A percentile compares a stretch with the other conserved stretches of the same genome.
Evolutionary conservation across 257 asterid genomes (phyloP).

Genomic region (Primulina tabacum): DNA sequence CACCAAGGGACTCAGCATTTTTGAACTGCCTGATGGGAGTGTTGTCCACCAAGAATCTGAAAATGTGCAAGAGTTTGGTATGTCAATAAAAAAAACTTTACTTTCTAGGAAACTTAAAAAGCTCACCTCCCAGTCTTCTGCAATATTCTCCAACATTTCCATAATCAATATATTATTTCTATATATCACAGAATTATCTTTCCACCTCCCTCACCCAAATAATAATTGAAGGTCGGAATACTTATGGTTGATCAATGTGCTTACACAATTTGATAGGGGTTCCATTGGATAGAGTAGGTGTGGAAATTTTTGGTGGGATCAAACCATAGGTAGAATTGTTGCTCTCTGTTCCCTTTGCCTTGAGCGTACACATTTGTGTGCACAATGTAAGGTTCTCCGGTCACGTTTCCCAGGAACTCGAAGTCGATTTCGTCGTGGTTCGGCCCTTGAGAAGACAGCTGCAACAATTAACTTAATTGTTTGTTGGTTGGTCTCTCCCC

Average conservation of each 20-base stretch:
- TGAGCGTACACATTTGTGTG: conserved; percentile 70
- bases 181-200: no score
- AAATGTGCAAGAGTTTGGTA: neutral
- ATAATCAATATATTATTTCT: no score
- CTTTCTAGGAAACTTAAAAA: no score
- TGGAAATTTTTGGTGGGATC: conserved; percentile 82
- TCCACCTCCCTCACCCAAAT: no score
- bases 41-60: conserved; percentile 76
- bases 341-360: conserved; percentile 79
- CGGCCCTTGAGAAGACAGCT: conserved; percentile 82
- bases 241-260: conserved; percentile 20
- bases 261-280: conserved; percentile 59
- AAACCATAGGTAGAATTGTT: conserved; percentile 83
- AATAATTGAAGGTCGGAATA: neutral
- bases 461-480: conserved; percentile 11
- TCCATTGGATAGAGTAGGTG: conserved; percentile 76
- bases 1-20: conserved; percentile 66
- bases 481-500: no score
- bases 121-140: no score
- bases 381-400: conserved; percentile 66
- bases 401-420: conserved; percentile 71
- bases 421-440: conserved; percentile 84
- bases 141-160: no score
- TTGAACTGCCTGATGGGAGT: conserved; percentile 75
- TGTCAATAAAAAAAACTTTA: no score